Conservation (phyloP, 1,139 yeast genomes). For the Saccharomyces hybrid region DNA sequence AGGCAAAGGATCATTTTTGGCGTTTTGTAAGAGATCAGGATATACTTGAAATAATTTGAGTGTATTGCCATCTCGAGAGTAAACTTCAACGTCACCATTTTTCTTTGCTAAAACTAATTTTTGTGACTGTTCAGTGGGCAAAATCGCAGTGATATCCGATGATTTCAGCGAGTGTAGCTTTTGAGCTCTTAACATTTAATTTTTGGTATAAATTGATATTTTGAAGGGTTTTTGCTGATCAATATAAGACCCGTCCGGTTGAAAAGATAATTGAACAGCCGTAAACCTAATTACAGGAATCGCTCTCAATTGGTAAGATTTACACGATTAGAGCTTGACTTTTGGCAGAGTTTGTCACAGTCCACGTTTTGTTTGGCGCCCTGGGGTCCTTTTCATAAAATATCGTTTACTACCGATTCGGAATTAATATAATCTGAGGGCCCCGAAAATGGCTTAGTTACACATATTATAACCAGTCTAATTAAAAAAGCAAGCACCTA, state of each 20-base stretch:
- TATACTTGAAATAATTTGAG: slow-evolving; percentile 25
- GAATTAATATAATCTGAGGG: neutral
- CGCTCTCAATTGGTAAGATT: neutral
- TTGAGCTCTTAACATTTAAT: slow-evolving; percentile 17
- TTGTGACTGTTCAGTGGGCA: slow-evolving; percentile 22
- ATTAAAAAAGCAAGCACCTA: neutral
- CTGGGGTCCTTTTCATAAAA: neutral
- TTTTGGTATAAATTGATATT: neutral
- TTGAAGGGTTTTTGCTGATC: neutral
- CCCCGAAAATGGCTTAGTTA: neutral
- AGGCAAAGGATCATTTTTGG: slow-evolving; percentile 8
- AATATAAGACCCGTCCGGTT: neutral
- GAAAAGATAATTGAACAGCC: neutral
- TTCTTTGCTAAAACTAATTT: slow-evolving; percentile 23
- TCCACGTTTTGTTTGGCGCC: neutral
- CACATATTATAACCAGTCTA: neutral
- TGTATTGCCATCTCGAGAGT: slow-evolving; percentile 16
- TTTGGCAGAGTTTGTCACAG: neutral
- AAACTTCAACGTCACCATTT: slow-evolving; percentile 26
- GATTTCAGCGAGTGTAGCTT: slow-evolving; percentile 14
- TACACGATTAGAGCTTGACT: neutral
- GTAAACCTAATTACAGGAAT: neutral
- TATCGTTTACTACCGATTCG: neutral
- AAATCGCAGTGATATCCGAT: slow-evolving; percentile 17
- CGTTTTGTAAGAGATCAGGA: slow-evolving; percentile 19